Percentiles rank a stretch among this genome's conserved stretches.
Evolutionary conservation across 306 rosid genomes (phyloP).

Genomic region (Parietaria judaica): DNA sequence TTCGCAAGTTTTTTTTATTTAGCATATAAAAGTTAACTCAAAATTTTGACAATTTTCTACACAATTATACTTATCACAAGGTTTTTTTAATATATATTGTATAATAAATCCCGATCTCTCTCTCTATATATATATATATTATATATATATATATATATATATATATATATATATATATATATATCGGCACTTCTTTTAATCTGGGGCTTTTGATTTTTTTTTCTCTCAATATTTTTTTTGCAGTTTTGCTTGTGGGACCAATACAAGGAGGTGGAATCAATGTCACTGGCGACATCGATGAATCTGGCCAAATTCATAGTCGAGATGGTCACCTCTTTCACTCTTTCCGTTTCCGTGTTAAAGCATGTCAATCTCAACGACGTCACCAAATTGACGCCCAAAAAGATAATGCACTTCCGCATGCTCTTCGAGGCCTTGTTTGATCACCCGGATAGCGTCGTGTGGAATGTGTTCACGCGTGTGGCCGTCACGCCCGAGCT

Average conservation of each 20-base stretch:
- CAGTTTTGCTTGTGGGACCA: constrained; percentile 95
- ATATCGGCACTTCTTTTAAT: not conserved
- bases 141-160: not conserved
- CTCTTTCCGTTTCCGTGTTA: constrained; percentile 67
- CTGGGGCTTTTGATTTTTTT: too few relatives aligned
- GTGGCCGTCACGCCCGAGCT: constrained; percentile 65
- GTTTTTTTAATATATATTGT: too few relatives aligned
- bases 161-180: not conserved
- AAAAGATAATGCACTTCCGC: constrained; percentile 75
- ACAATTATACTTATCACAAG: too few relatives aligned
- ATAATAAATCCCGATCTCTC: too few relatives aligned
- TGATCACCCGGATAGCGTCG: constrained; percentile 40
- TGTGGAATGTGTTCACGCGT: constrained; percentile 80
- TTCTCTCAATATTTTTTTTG: constrained; percentile 8
- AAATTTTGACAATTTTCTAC: too few relatives aligned
- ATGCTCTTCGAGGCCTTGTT: constrained; percentile 75
- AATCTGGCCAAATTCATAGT: constrained; percentile 78
- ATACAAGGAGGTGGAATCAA: constrained; percentile 72
- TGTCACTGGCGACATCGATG: constrained; percentile 63
- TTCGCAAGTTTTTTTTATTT: too few relatives aligned
- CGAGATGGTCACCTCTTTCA: constrained; percentile 70
- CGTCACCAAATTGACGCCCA: constrained; percentile 52
- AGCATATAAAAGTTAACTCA: too few relatives aligned
- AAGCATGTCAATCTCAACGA: constrained; percentile 60
- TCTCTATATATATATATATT: not conserved